A percentile compares a stretch with the other conserved stretches of the same genome.
Conservation (phyloP, 768 basidiomycete genomes). For the Collybia nuda region DNA sequence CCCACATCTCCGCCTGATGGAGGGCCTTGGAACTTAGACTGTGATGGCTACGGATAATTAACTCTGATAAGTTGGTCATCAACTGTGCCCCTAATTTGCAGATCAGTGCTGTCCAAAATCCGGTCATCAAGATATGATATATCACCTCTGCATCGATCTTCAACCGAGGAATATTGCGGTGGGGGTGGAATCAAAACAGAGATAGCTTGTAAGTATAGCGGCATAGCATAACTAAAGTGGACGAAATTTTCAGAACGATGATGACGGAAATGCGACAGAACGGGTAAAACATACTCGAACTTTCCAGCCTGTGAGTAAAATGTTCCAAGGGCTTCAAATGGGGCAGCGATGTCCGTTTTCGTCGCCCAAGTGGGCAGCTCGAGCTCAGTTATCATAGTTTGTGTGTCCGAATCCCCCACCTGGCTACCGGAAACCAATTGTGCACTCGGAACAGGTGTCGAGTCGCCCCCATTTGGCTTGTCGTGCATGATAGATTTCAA, state of each 20-base stretch:
- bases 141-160: conserved; percentile 63
- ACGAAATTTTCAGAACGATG: conserved; percentile 3
- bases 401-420: conserved; percentile 15
- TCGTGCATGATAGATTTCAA: conserved; percentile 31
- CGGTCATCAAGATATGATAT: not conserved
- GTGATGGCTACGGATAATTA: conserved; percentile 33
- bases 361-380: conserved; percentile 61
- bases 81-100: conserved; percentile 38
- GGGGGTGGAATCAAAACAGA: conserved; percentile 55
- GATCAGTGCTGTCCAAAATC: not conserved
- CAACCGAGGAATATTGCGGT: conserved; percentile 31
- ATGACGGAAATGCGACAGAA: not conserved
- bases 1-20: conserved; percentile 61
- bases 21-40: conserved; percentile 28
- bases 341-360: conserved; percentile 61
- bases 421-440: conserved; percentile 2
- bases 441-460: not conserved
- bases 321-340: conserved; percentile 64
- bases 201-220: conserved; percentile 65
- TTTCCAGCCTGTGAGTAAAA: conserved; percentile 59
- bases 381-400: conserved; percentile 46
- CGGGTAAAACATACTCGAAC: conserved; percentile 44
- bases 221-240: conserved; percentile 60
- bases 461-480: not conserved
- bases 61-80: conserved; percentile 45